These are phyloP conservation scores for Ceratocystis colombiana DNA, from an alignment of 2,329 filamentous ascomycete species.

Conservation along the genomic window DNA sequence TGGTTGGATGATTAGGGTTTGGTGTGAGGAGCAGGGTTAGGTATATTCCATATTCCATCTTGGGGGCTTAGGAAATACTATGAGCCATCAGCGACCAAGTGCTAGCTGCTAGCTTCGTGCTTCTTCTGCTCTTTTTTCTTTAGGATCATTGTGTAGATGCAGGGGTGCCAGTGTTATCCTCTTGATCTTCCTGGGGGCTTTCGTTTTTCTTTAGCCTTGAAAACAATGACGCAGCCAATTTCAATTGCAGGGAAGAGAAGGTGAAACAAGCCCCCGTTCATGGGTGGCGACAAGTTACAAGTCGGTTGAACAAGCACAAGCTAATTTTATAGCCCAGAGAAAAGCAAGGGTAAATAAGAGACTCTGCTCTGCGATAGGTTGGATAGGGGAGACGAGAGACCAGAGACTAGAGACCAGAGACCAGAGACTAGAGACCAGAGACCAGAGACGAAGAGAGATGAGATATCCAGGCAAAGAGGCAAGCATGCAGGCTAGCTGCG, in stretches of 20 bases:
- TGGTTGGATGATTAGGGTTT: neutral
- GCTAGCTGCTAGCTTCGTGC: too few species aligned
- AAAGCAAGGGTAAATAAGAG: neutral
- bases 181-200: neutral
- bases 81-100: neutral
- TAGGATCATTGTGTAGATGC: neutral
- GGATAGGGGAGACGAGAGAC: neutral
- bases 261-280: conserved; percentile 6
- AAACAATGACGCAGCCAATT: conserved; percentile 1
- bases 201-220: neutral
- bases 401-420: neutral
- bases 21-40: rapidly evolving
- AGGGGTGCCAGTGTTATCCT: neutral
- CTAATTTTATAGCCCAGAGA: neutral
- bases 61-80: neutral
- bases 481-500: too few species aligned
- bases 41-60: neutral
- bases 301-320: neutral
- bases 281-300: neutral
- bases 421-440: neutral
- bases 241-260: neutral
- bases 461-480: too few species aligned
- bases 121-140: neutral
- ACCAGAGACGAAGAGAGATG: too few species aligned
- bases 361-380: neutral